Conservation (phyloP, 1,284 basidiomycete genomes). For the Ustilago loliicola region DNA sequence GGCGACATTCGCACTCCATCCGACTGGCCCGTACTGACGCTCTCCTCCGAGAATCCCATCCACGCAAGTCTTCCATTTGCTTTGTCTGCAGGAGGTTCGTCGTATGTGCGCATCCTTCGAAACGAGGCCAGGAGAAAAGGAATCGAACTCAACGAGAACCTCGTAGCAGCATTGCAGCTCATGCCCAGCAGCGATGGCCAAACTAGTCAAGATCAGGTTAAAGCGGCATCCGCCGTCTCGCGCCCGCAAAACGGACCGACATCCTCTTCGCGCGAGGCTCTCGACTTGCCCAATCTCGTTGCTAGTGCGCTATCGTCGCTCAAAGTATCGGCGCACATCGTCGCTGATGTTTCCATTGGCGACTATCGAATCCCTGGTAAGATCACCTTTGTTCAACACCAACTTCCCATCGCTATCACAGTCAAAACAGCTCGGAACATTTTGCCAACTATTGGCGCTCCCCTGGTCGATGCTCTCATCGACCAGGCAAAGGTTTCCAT, state of each 20-base stretch:
- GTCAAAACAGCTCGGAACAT: constrained; percentile 53
- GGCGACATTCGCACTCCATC: constrained; percentile 48
- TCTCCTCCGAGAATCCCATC: constrained; percentile 35
- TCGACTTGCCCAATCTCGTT: constrained; percentile 46
- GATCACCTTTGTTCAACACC: constrained; percentile 53
- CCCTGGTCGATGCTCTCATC: constrained; percentile 55
- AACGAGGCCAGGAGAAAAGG: constrained; percentile 44
- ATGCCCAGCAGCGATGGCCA: constrained; percentile 25
- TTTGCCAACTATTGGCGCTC: constrained; percentile 52
- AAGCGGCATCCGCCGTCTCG: constrained; percentile 2
- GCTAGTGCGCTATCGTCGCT: constrained; percentile 50
- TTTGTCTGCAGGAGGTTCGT: constrained; percentile 51
- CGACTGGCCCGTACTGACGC: constrained; percentile 46
- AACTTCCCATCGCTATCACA: constrained; percentile 61
- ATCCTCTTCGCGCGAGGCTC: constrained; percentile 9
- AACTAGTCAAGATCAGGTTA: not conserved
- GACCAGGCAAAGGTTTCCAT: constrained; percentile 55
- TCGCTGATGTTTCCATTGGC: constrained; percentile 48
- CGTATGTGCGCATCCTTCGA: constrained; percentile 54
- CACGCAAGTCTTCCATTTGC: constrained; percentile 55
- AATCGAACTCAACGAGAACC: constrained; percentile 54
- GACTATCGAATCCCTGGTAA: constrained; percentile 53
- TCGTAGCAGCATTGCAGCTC: constrained; percentile 50
- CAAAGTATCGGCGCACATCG: constrained; percentile 54
- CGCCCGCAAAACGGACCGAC: not conserved